Evolutionary conservation across 2,329 filamentous ascomycete species (phyloP), one percentile per base, ranked within the genome.

Genomic region (Trichoderma sp.): DNA sequence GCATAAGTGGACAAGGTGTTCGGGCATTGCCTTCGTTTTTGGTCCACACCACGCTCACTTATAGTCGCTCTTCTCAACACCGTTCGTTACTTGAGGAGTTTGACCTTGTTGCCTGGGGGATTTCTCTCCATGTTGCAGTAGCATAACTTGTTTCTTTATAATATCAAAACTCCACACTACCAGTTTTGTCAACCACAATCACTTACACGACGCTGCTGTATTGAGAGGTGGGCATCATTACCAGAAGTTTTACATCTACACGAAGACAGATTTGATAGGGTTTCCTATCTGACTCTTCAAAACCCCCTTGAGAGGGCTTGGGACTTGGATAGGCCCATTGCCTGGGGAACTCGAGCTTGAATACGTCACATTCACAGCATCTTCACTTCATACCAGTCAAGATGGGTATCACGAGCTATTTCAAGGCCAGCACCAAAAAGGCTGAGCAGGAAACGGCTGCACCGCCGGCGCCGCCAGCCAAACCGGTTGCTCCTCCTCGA

Each of bases 391-490:
- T 24, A 68, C 31, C 71, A 33, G 50, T 38, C 80, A 83, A 75
- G 60, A 93, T 93, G 91, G 91, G 91, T 76, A 80, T 93, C 76
- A 87, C 86, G 67, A 89, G 83, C 81, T 93, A 93, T 80, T 92
- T 93, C 86, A 91, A 90, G 84, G 85, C 88, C 62, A 85, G 77
- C 27, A 77, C 77, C 18, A 71, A 76, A 35, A 66, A 75, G 71
- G 65, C 64, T 24, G 76, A 78, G 63, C 62, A 76, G 63, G 53
- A 71, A 31, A 38, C 77, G 35, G 41, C 76, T 18, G 77, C 71
- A 67, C 69, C 73, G 71, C 41, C 41, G 35, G 5, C 35, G 16
- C 77, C 35, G 73, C 68, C 31, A 76, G 78, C 71, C 72, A 78
- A 77, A 56, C 77, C 79, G 16, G 65, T 71, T 62, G 76, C 77